Percentiles rank a stretch among this genome's conserved stretches.
Conservation (phyloP, 2,329 filamentous ascomycete species). For the Pseudocercospora fuligena region DNA sequence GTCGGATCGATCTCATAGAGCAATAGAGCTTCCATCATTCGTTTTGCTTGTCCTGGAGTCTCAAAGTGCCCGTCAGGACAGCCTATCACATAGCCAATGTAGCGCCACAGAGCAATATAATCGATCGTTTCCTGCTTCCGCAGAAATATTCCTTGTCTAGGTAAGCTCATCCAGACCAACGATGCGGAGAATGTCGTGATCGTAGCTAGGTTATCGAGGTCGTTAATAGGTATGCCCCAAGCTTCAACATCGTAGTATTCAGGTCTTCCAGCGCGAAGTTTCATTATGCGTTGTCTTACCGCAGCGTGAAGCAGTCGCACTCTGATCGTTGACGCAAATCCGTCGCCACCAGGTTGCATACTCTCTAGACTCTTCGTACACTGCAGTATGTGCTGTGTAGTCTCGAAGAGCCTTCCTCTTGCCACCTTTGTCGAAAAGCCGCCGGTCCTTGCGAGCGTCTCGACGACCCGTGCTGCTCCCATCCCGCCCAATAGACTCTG, state of each 20-base stretch:
- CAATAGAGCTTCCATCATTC: slow-evolving; percentile 70
- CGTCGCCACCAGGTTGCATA: slow-evolving; percentile 70
- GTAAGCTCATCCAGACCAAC: slow-evolving; percentile 70
- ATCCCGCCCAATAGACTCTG: slow-evolving; percentile 71
- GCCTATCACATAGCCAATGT: slow-evolving; percentile 73
- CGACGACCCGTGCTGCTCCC: slow-evolving; percentile 73
- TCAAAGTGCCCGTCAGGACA: slow-evolving; percentile 63
- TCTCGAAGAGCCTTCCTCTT: slow-evolving; percentile 70
- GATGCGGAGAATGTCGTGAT: slow-evolving; percentile 72
- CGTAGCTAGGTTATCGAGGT: slow-evolving; percentile 75
- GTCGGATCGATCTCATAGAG: slow-evolving; percentile 70
- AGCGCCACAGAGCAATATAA: slow-evolving; percentile 77
- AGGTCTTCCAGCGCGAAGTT: slow-evolving; percentile 60
- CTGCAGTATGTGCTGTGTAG: slow-evolving; percentile 75
- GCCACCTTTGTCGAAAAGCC: slow-evolving; percentile 73
- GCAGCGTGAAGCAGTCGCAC: slow-evolving; percentile 72
- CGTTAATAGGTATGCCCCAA: slow-evolving; percentile 72
- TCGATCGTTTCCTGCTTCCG: slow-evolving; percentile 66
- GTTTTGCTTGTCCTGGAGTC: slow-evolving; percentile 60
- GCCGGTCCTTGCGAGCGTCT: slow-evolving; percentile 74
- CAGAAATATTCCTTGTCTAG: slow-evolving; percentile 72
- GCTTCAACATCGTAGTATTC: slow-evolving; percentile 65
- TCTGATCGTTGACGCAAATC: slow-evolving; percentile 67
- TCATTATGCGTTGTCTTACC: slow-evolving; percentile 68
- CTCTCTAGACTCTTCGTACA: slow-evolving; percentile 68